Conservation (phyloP, 2,329 filamentous ascomycete genomes). For the Fusarium sarcochroum region DNA sequence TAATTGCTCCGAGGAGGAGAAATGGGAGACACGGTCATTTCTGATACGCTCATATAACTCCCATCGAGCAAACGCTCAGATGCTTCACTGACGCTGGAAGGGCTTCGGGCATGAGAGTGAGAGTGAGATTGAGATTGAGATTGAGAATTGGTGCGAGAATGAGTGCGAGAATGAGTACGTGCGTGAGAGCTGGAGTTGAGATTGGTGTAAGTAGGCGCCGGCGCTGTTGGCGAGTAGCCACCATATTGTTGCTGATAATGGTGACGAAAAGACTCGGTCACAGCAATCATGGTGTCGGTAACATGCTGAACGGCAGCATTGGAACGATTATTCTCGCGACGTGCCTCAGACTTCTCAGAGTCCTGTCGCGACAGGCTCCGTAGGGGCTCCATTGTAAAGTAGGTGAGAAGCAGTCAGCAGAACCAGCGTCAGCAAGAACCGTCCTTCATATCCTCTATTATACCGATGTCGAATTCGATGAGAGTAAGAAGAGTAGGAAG, state of each 20-base stretch:
- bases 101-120: constrained; percentile 33
- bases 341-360: constrained; percentile 44
- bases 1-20: constrained; percentile 28
- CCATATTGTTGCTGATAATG: constrained; percentile 40
- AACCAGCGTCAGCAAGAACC: constrained; percentile 22
- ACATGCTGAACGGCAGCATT: constrained; percentile 41
- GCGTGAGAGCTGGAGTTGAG: constrained; percentile 3
- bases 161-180: background rate
- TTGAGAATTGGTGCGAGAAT: constrained; percentile 4
- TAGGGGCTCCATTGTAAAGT: constrained; percentile 42
- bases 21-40: constrained; percentile 36
- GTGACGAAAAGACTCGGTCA: constrained; percentile 47
- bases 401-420: constrained; percentile 30
- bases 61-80: constrained; percentile 41
- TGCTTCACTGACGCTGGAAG: constrained; percentile 41
- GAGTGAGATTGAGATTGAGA: constrained; percentile 10
- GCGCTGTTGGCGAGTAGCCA: constrained; percentile 35
- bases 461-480: background rate
- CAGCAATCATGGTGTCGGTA: constrained; percentile 46
- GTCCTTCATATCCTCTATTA: constrained; percentile 25
- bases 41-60: constrained; percentile 41
- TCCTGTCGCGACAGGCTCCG: constrained; percentile 33
- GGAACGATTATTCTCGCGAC: constrained; percentile 30
- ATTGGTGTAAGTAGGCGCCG: constrained; percentile 42
- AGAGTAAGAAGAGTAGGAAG: background rate